phyloP scores from a whole-genome alignment of 2,329 filamentous ascomycete genomes.

The Fusarium floridanum region DNA sequence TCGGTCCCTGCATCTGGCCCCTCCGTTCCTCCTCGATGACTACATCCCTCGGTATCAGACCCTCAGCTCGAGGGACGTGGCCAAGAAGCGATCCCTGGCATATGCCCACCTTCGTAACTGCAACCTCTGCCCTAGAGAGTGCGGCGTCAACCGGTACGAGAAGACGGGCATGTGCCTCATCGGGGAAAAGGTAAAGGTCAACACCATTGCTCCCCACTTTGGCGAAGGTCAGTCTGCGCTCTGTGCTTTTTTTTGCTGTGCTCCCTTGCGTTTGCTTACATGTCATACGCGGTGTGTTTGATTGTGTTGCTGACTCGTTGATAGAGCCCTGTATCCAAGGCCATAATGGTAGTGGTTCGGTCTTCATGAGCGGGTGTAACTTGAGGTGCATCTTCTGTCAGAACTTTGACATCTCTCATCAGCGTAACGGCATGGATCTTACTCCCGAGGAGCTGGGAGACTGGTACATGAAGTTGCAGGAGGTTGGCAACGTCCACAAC shows the following conservation, averaged over 20 bases:
- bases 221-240: constrained; percentile 70
- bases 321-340: constrained; percentile 85
- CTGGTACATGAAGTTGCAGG: constrained; percentile 87
- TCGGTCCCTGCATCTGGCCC: constrained; percentile 65
- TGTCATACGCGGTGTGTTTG: not conserved
- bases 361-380: constrained; percentile 85
- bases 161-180: constrained; percentile 84
- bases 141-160: constrained; percentile 85
- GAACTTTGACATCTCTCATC: constrained; percentile 86
- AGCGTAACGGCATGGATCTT: constrained; percentile 83
- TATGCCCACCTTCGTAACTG: constrained; percentile 83
- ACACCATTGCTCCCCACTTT: constrained; percentile 88
- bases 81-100: constrained; percentile 79
- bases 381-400: constrained; percentile 83
- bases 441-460: constrained; percentile 82
- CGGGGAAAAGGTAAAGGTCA: constrained; percentile 81
- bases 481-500: constrained; percentile 86
- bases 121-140: constrained; percentile 83
- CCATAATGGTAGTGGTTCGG: constrained; percentile 81
- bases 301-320: constrained; percentile 6
- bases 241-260: constrained; percentile 3
- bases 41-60: constrained; percentile 80
- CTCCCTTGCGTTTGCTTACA: constrained; percentile 21
- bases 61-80: constrained; percentile 75
- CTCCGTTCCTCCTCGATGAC: constrained; percentile 78